Base-by-base conservation (phyloP, 2,329 filamentous ascomycete genomes). In the Clarireedia paspali region DNA sequence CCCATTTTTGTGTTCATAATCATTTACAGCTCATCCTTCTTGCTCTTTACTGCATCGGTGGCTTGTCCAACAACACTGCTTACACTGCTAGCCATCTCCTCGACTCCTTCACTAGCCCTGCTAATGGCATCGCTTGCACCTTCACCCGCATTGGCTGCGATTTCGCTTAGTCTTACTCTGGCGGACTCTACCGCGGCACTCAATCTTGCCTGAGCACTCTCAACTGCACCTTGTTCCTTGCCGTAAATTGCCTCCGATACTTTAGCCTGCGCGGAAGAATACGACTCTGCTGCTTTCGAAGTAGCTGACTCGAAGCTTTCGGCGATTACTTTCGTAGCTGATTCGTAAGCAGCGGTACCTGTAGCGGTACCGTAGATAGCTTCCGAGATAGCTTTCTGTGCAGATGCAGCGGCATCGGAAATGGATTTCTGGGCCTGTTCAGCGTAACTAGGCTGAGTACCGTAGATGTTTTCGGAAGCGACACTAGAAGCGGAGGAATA, bases 291-390 rank as follows among this genome's bases (percentile, higher is more conserved):
- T n/a, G 54, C 57, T 9, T 59, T 57, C 0, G 59, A 59, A 2
- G 61, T 57, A 5, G 59, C 63, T 9, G 63, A 55, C 5, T 62
- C 55, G 38, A 60, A 62, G 9, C 56, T 57, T 20, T 64, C 62
- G 14, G 51, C 60, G 20, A 59, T 59, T 5, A 53, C 56, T 15
- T 58, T 58, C 6, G 63, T 64, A 24, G 62, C 64, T 14, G 57
- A 58, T 17, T 58, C 53, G n/a, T 59, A 61, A n/a, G 36, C 53
- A 34, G 30, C 30, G 30, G 30, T 14, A 7, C 47, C 60, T 1
- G 78, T 79, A 0, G 76, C 71, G 0, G 77, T 77, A 20, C 81
- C 80, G 61, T 81, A 84, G 53, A 85, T 73, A 3, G 81, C 80
- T 50, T 73, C 72, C 14, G 74, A 79, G 56, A 84, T 78, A 2